Percentiles rank a stretch among this genome's conserved stretches.
Conservation (phyloP, 106 monocot genomes). For the Allium sativum region DNA sequence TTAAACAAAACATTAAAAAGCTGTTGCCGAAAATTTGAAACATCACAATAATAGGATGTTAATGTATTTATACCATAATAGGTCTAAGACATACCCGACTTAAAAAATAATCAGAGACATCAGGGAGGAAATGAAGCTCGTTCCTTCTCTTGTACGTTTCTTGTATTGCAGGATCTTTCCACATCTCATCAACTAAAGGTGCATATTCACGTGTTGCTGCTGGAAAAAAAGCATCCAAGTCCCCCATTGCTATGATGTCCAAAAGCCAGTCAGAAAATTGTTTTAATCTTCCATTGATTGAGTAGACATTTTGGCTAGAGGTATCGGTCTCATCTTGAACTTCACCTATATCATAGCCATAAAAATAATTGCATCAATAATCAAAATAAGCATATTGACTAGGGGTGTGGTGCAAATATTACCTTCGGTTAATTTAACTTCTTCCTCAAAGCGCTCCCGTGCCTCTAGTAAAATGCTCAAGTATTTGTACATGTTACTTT, state of each 20-base stretch:
- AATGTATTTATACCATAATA: background rate
- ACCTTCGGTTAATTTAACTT: conserved; percentile 32
- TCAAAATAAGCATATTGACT: conserved; percentile 19
- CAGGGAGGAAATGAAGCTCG: conserved; percentile 91
- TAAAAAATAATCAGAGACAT: conserved; percentile 86
- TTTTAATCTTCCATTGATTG: conserved; percentile 80
- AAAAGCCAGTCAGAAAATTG: conserved; percentile 91
- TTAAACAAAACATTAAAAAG: too few relatives aligned
- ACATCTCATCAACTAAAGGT: conserved; percentile 89
- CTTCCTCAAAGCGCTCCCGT: conserved; percentile 94
- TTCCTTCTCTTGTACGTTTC: conserved; percentile 86
- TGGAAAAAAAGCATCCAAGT: conserved; percentile 91
- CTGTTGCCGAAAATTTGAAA: too few relatives aligned
- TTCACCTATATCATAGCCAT: conserved; percentile 13
- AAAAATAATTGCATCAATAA: conserved; percentile 7
- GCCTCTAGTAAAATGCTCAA: conserved; percentile 88
- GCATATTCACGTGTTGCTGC: conserved; percentile 97
- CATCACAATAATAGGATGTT: background rate
- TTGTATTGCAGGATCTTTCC: conserved; percentile 83
- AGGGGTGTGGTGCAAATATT: background rate
- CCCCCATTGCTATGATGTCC: conserved; percentile 90
- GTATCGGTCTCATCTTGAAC: conserved; percentile 17
- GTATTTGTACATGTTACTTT: conserved; percentile 95
- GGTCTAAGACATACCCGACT: conserved; percentile 42
- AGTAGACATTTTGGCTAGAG: conserved; percentile 42